Evolutionary conservation across 192 early-diverging fungal genomes (phyloP).

Genomic region (Cladochytrium replicatum): DNA sequence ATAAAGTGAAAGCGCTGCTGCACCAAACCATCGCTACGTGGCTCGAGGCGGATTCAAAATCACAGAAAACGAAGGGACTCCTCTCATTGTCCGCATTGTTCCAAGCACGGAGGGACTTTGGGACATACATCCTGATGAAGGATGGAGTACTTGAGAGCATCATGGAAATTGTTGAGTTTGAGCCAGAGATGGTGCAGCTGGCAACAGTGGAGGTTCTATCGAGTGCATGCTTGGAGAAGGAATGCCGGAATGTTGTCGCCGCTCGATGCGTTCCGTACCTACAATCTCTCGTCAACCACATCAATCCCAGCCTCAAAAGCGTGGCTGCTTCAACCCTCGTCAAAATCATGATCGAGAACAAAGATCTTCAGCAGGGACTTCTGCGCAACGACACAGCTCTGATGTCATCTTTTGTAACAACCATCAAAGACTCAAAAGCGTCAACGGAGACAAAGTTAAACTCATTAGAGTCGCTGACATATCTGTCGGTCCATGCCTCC

Average conservation of each 20-base stretch:
- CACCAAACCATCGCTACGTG: neutral
- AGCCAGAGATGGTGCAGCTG: slow-evolving; percentile 54
- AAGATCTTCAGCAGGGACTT: slow-evolving; percentile 1
- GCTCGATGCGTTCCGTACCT: slow-evolving; percentile 11
- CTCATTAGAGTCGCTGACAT: slow-evolving; percentile 75
- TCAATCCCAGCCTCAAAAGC: slow-evolving; percentile 1
- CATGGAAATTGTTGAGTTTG: slow-evolving; percentile 72
- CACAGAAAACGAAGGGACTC: slow-evolving; percentile 16
- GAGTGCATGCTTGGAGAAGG: slow-evolving; percentile 50
- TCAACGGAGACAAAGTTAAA: slow-evolving; percentile 26
- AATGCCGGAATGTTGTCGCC: slow-evolving; percentile 44
- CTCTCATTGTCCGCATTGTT: slow-evolving; percentile 54
- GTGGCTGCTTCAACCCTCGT: slow-evolving; percentile 19
- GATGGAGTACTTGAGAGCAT: slow-evolving; percentile 61
- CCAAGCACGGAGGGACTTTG: slow-evolving; percentile 39
- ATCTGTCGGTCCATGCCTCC: slow-evolving; percentile 55
- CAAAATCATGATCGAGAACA: slow-evolving; percentile 25
- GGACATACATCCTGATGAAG: slow-evolving; percentile 41
- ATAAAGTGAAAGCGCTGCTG: neutral
- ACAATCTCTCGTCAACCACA: slow-evolving; percentile 1
- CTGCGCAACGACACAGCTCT: slow-evolving; percentile 11
- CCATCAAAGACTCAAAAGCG: slow-evolving; percentile 31
- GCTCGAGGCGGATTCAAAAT: slow-evolving; percentile 13
- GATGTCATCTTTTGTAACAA: slow-evolving; percentile 41
- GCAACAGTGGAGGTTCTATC: slow-evolving; percentile 49